A percentile compares a stretch with the other conserved stretches of the same genome.
Evolutionary conservation across 345 rosid species (phyloP).

Genomic region (Capsella bursapastoris): DNA sequence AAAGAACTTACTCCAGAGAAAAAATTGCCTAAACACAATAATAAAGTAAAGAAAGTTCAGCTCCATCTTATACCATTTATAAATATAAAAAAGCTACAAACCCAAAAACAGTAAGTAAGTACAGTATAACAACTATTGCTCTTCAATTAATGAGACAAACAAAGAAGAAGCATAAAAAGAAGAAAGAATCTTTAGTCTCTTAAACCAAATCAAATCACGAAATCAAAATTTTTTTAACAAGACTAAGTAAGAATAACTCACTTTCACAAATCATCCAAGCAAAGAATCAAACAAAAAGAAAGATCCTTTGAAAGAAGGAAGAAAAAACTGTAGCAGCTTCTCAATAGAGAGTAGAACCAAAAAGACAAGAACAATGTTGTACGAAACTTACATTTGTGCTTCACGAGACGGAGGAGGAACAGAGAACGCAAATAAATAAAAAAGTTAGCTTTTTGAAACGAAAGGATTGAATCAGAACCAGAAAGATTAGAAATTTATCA

Average conservation of each 20-base stretch:
- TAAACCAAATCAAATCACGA: slow-evolving; percentile 2
- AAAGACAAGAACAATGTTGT: slow-evolving; percentile 39
- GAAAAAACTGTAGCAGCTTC: slow-evolving; percentile 33
- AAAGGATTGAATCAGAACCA: slow-evolving; percentile 26
- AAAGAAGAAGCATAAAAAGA: slow-evolving; percentile 28
- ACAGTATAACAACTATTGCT: slow-evolving; percentile 45
- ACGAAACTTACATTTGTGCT: slow-evolving; percentile 42
- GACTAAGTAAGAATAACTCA: slow-evolving; percentile 30
- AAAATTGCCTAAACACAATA: slow-evolving; percentile 27
- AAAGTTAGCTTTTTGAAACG: slow-evolving; percentile 32
- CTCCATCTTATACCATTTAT: slow-evolving; percentile 38
- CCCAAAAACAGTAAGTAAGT: slow-evolving; percentile 36
- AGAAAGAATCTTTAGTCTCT: slow-evolving; percentile 30
- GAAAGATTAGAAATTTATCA: slow-evolving; percentile 29
- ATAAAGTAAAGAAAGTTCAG: slow-evolving; percentile 33
- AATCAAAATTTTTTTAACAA: slow-evolving; percentile 16
- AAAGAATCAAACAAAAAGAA: slow-evolving; percentile 47
- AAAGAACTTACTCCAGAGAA: slow-evolving; percentile 27
- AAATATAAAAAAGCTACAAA: slow-evolving; percentile 21
- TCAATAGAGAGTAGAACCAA: slow-evolving; percentile 33
- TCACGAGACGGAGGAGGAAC: slow-evolving; percentile 30
- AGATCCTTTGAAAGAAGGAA: background rate
- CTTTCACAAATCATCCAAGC: slow-evolving; percentile 49
- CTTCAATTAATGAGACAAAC: slow-evolving; percentile 45
- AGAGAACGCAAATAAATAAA: slow-evolving; percentile 15